phyloP scores from a whole-genome alignment of 108 stramenopile species.

The Craspedostauros australis region DNA sequence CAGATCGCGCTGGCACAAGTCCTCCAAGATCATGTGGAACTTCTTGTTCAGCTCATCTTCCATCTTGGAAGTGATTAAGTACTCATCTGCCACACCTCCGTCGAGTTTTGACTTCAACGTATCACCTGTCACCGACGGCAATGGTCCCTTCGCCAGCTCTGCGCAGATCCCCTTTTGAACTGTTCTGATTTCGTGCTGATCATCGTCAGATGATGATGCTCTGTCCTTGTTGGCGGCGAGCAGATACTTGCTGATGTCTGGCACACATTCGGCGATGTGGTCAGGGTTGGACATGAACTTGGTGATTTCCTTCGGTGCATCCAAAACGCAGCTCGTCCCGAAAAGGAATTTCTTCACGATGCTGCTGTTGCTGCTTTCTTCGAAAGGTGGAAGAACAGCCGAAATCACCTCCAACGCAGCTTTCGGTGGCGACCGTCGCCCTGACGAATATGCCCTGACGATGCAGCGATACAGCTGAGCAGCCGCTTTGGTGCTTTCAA shows the following conservation, averaged over 20 bases:
- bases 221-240: too few species aligned
- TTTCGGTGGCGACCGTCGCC: slow-evolving; percentile 55
- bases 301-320: too few species aligned
- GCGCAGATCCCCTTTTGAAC: slow-evolving; percentile 44
- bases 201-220: too few species aligned
- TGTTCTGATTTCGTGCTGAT: slow-evolving; percentile 12
- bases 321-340: too few species aligned
- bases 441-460: slow-evolving; percentile 50
- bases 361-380: slow-evolving; percentile 38
- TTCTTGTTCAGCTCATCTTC: slow-evolving; percentile 63
- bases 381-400: slow-evolving; percentile 42
- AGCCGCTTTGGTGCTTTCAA: slow-evolving; percentile 63
- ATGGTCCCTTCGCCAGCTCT: slow-evolving; percentile 54
- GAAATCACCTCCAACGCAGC: slow-evolving; percentile 55
- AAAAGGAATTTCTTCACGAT: slow-evolving; percentile 54
- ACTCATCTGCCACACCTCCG: slow-evolving; percentile 31
- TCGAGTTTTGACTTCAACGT: slow-evolving; percentile 12
- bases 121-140: slow-evolving; percentile 29
- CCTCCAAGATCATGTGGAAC: slow-evolving; percentile 67
- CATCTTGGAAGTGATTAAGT: slow-evolving; percentile 35
- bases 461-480: slow-evolving; percentile 75
- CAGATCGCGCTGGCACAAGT: slow-evolving; percentile 56
- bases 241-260: too few species aligned
- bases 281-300: too few species aligned
- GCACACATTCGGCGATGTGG: too few species aligned